Evolutionary conservation across 495 filamentous ascomycete species (phyloP), one percentile per base, ranked within the genome.

Genomic region (Neurospora sp.): DNA sequence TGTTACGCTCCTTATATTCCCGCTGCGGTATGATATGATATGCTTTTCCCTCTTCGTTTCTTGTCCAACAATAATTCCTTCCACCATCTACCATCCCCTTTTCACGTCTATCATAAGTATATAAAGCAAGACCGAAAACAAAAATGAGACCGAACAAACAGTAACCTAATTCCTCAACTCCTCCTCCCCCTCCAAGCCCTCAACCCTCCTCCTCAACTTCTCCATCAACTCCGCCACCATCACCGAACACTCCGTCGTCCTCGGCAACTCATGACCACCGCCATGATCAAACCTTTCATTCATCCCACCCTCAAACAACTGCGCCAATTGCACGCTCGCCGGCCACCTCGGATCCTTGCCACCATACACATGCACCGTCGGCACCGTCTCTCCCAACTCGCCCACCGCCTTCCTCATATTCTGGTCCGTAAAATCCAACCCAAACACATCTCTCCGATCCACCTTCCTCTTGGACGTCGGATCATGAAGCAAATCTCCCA

Each of bases 321-420:
- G 80, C 61, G 85, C 86, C 44, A 91, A 77, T 75, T 91, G 88
- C 53, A 89, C 72, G 16, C 86, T 84, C 5, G 86, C 77, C 3
- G 85, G 82, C 77, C 85, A 89, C 53, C 87, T 73, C 6, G 88
- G 88, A 77, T 91, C 89, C 69, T 87, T 87, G 4, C 73, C 77
- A 0, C 89, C 89, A 73, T 87, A 89, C 18, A 91, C 79, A 78
- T 91, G 88, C 68, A 88, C 87, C 10, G 90, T 91, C 0, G 89
- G 90, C 22, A 92, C 85, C 1, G 35, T 31, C 31, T 65, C 14
- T 2, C 27, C 53, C 53, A 65, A 3, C 4, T 65, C 14, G 0
- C 53, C 53, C 27, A 65, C 27, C 27, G 27, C 53, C 14, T 9
- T 65, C 20, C 76, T 69, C 70, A 92, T 87, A 37, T 76, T 76